Conservation (phyloP, 306 rosid species). For the Citrullus mucosospermus region DNA sequence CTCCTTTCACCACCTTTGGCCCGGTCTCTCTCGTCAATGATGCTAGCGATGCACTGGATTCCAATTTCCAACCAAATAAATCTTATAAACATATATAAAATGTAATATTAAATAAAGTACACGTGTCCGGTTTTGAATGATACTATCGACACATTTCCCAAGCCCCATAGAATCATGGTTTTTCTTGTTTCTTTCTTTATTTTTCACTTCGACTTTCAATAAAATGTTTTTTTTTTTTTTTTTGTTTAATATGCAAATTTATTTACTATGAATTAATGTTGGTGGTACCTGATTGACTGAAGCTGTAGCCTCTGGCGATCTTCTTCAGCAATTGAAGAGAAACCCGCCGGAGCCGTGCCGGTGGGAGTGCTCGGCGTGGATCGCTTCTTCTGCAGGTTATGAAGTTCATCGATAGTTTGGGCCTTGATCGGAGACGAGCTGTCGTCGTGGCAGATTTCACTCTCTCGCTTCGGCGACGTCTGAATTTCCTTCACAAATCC, state of each 20-base stretch:
- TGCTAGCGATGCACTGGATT: conserved; percentile 62
- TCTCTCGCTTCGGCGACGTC: conserved; percentile 3
- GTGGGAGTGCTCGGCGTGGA: conserved; percentile 64
- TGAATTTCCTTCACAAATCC: background rate
- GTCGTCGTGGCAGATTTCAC: conserved; percentile 60
- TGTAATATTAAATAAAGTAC: background rate
- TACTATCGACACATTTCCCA: too few relatives aligned
- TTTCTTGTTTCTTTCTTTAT: too few relatives aligned
- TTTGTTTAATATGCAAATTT: too few relatives aligned
- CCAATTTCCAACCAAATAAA: background rate
- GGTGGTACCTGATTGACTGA: conserved; percentile 62
- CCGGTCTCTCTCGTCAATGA: conserved; percentile 77
- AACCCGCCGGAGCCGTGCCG: conserved; percentile 17
- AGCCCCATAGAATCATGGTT: too few relatives aligned
- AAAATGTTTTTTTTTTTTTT: too few relatives aligned
- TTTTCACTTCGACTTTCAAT: too few relatives aligned
- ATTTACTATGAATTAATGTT: too few relatives aligned
- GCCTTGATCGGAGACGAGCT: conserved; percentile 62
- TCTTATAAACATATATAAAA: too few relatives aligned
- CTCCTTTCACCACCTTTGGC: conserved; percentile 79
- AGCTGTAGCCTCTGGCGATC: conserved; percentile 64
- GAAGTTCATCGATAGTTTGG: conserved; percentile 82
- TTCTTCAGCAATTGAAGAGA: conserved; percentile 35
- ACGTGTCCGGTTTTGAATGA: background rate
- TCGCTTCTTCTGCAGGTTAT: conserved; percentile 58